Percentiles rank a stretch among this genome's conserved stretches.
Conservation (phyloP, 495 filamentous ascomycete species). For the Cercophora sp. region DNA sequence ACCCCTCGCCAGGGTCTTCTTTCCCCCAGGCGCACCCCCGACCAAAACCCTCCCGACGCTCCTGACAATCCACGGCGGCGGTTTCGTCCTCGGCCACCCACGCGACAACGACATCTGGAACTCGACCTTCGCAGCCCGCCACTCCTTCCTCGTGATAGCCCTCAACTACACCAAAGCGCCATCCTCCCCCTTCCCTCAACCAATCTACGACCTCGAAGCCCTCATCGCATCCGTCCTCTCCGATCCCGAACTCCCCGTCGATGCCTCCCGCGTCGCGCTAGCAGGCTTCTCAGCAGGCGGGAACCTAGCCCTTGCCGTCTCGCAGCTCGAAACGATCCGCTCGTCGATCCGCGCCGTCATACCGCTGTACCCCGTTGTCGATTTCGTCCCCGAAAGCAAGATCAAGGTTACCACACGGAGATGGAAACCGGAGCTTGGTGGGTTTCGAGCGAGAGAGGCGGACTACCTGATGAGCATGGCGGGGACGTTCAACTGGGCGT, state of each 20-base stretch:
- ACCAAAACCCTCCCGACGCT: conserved; percentile 29
- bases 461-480: conserved; percentile 24
- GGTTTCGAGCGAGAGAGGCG: conserved; percentile 19
- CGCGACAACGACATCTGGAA: conserved; percentile 39
- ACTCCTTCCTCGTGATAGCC: conserved; percentile 31
- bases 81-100: conserved; percentile 32
- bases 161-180: conserved; percentile 40
- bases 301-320: conserved; percentile 29
- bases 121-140: conserved; percentile 25
- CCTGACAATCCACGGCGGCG: conserved; percentile 40
- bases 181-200: conserved; percentile 25
- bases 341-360: conserved; percentile 27
- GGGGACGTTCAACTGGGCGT: conserved; percentile 31
- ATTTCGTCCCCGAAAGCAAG: conserved; percentile 17
- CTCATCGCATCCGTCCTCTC: conserved; percentile 23
- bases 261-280: conserved; percentile 30
- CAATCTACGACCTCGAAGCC: conserved; percentile 31
- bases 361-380: conserved; percentile 31
- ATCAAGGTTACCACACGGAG: conserved; percentile 22
- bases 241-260: conserved; percentile 31
- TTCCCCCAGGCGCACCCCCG: conserved; percentile 26
- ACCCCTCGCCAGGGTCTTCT: conserved; percentile 25
- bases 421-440: conserved; percentile 31
- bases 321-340: conserved; percentile 26
- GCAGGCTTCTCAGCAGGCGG: conserved; percentile 37